Evolutionary conservation across 2,329 filamentous ascomycete genomes (phyloP).

Genomic region (Fusarium nelsonii): DNA sequence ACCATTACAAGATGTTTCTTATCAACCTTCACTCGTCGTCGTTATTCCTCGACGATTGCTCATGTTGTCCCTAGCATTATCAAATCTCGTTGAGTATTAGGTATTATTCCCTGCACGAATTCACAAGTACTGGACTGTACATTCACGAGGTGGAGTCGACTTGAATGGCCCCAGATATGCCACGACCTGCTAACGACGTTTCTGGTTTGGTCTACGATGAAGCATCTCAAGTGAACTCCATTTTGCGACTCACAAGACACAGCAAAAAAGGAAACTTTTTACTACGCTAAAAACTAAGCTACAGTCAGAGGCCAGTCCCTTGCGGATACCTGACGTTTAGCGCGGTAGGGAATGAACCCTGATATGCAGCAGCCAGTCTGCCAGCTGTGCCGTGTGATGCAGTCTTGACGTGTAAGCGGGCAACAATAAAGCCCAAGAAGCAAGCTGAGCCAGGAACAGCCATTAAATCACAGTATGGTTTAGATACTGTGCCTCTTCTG

Average conservation of each 20-base stretch:
- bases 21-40: no score
- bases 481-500: slow-evolving; percentile 2
- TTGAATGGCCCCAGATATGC: slow-evolving; percentile 24
- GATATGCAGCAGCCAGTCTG: not conserved
- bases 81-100: not conserved
- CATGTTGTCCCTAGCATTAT: not conserved
- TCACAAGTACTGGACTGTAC: not conserved
- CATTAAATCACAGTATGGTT: not conserved
- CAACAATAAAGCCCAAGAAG: not conserved
- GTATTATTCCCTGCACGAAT: not conserved
- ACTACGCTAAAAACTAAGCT: slow-evolving; percentile 25
- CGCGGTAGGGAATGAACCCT: slow-evolving; percentile 24
- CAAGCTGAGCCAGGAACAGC: slow-evolving; percentile 11
- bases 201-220: slow-evolving; percentile 34
- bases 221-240: slow-evolving; percentile 20
- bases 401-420: slow-evolving; percentile 33
- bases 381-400: slow-evolving; percentile 26
- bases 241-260: slow-evolving; percentile 28
- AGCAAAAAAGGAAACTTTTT: slow-evolving; percentile 37
- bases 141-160: slow-evolving; percentile 19
- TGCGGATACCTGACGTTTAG: slow-evolving; percentile 32
- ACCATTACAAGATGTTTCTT: no score
- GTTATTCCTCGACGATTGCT: not conserved
- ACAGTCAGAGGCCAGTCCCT: slow-evolving; percentile 34
- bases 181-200: slow-evolving; percentile 28